Base-by-base conservation (phyloP, 176 grass and related monocot genomes). In the Dactylis glomerata region DNA sequence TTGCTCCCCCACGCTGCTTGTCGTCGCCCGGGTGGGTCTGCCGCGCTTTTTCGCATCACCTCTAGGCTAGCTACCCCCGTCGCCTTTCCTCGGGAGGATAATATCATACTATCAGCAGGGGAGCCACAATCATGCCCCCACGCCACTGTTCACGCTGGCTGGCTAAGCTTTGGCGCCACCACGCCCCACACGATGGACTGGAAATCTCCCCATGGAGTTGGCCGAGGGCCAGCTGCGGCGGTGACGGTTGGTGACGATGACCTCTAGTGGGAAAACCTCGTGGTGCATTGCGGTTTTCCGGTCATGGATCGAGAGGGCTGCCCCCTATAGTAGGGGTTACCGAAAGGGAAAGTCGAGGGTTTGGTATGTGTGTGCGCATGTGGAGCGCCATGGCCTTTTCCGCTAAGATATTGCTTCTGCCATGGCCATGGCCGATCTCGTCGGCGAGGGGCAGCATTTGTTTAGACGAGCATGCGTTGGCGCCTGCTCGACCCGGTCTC, bases 1-100 rank as follows among this genome's bases (percentile, higher is more conserved):
- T 59, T 87, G 74, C 88, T 80, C 75, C 88, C 88, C 84, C 67
- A 84, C 88, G 80, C 75, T 75, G 66, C 80, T 83, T 90, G 79
- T 90, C 74, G 84, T 58, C 55, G 82, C 67, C 0, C 68, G 83
- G 41, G 65, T 68, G 66, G 64, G 64, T 67, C 28, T 2, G 0
- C 20, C 30, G 32, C 76, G 2, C 49, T 68, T 81, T 84, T 46
- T 66, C 69, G 38, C 87, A 34, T 20, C 45, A 26, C 86, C 86
- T 23, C 83, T 24, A 54, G 30, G 8, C 79, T 36, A 50, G 45
- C 71, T 50, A 0, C 33, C 5, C 31, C 17, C 67, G 6, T 30
- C 23, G 38, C 54, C 69, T 89, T 85, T 89, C 51, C 87, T 85
- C 77, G 87, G 77, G 87, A 68, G 49, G 68, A 57, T 28, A 51